Percentiles rank a stretch among this genome's conserved stretches.
phyloP scores from a whole-genome alignment of 208 protist species.

The Leishmania major region DNA sequence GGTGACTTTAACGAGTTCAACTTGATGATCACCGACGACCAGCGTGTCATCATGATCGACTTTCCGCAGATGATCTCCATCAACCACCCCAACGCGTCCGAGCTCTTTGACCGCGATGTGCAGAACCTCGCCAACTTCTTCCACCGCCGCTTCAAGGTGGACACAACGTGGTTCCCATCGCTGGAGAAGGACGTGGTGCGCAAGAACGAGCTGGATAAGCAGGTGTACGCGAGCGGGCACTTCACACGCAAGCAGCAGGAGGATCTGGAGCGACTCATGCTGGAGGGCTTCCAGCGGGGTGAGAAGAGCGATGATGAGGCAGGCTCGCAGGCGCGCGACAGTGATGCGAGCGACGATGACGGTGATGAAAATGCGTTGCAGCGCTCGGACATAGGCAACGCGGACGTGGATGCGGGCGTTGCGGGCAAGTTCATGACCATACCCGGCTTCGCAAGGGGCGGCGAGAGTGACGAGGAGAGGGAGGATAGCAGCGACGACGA shows the following conservation, averaged over 20 bases:
- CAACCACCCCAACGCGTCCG: conserved; percentile 94
- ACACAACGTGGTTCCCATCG: conserved; percentile 63
- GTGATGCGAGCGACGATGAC: conserved; percentile 9
- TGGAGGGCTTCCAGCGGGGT: conserved; percentile 33
- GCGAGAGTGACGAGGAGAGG: conserved; percentile 16
- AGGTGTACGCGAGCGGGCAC: conserved; percentile 83
- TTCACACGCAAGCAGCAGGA: conserved; percentile 73
- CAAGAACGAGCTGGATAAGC: conserved; percentile 68
- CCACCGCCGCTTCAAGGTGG: conserved; percentile 88
- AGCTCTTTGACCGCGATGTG: conserved; percentile 98
- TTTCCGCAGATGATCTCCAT: conserved; percentile 99
- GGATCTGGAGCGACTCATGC: conserved; percentile 77
- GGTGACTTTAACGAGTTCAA: conserved; percentile 99
- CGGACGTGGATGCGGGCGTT: conserved; percentile 33
- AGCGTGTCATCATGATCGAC: conserved; percentile 97
- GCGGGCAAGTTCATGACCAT: conserved; percentile 20
- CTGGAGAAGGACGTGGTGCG: conserved; percentile 82
- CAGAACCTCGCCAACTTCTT: conserved; percentile 97
- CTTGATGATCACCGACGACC: conserved; percentile 94
- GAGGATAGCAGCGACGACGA: conserved; percentile 32
- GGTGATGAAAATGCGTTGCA: background rate
- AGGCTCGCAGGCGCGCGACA: background rate
- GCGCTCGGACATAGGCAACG: conserved; percentile 12
- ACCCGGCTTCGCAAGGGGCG: background rate
- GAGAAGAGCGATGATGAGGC: conserved; percentile 11